Evolutionary conservation across 2,329 filamentous ascomycete genomes (phyloP), one percentile per base, ranked within the genome.

Genomic region (Rasamsonia emersonii): DNA sequence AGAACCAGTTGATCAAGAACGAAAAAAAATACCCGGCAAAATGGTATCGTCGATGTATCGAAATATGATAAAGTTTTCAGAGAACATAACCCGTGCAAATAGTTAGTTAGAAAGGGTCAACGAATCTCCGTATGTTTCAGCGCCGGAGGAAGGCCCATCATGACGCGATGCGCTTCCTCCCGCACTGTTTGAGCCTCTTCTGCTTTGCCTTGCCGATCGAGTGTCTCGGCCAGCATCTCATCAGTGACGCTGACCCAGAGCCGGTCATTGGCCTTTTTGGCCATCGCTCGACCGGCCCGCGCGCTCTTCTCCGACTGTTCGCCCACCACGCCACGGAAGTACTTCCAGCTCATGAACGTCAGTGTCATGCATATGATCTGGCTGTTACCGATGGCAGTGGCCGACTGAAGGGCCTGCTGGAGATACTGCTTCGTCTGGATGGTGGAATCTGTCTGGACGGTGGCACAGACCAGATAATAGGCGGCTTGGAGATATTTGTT

Each of bases 331-430:
- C 82, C 81, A 27, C 80, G 79, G 56, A 88, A 95, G 49, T 94
- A 82, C 31, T 78, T 75, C 49, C 73, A 77, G 32, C 82, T 81
- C 82, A 95, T 93, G 42, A 91, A 79, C 44, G 79, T 86, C 37
- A 95, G 73, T 4, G 82, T 79, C 42, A 95, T 82, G 28, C 79
- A 79, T n/a, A 86, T 71, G 33, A 88, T 80, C 42, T 93, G 82
- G 18, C 75, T 75, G 53, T 94, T 94, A 33, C 70, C 68, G 6
- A 81, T 77, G 5, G 67, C 65, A 42, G 80, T 79, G 9, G 83
- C 79, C 3, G 77, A 75, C 23, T 72, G 70, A 24, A 94, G 70
- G 2, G 86, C 82, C 23, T 71, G 68, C 39, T 84, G 77, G 33
- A 95, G 79, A 48, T 81, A 77, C 24, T 79, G 73, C 58, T 94